These are phyloP conservation scores for Coemansia sp. DNA, from an alignment of 192 early-diverging fungal genomes.

Conservation along the genomic window DNA sequence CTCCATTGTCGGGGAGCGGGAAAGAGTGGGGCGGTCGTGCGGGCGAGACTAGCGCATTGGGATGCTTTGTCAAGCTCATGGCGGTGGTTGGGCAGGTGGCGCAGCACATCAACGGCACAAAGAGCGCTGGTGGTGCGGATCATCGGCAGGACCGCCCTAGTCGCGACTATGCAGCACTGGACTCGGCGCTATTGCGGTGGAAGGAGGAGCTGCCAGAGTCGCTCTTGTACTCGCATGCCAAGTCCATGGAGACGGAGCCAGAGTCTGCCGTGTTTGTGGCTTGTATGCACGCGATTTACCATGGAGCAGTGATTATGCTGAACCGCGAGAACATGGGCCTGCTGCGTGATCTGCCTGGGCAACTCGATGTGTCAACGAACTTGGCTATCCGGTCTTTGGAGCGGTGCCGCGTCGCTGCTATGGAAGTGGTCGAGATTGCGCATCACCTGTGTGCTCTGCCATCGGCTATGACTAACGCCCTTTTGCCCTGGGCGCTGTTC, in stretches of 20 bases:
- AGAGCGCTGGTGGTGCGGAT: not conserved
- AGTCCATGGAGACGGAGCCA: slow-evolving; percentile 15
- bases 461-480: slow-evolving; percentile 44
- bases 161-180: slow-evolving; percentile 18
- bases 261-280: slow-evolving; percentile 38
- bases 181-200: slow-evolving; percentile 48
- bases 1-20: slow-evolving; percentile 1
- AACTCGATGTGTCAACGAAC: slow-evolving; percentile 49
- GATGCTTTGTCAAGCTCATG: slow-evolving; percentile 54
- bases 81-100: slow-evolving; percentile 49
- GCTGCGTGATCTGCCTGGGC: slow-evolving; percentile 33
- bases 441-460: slow-evolving; percentile 47
- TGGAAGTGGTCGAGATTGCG: slow-evolving; percentile 51
- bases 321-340: slow-evolving; percentile 55
- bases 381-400: slow-evolving; percentile 50
- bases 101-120: slow-evolving; percentile 43
- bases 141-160: slow-evolving; percentile 13
- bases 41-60: slow-evolving; percentile 29
- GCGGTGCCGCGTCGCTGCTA: slow-evolving; percentile 47
- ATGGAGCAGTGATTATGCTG: slow-evolving; percentile 50
- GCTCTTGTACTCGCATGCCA: slow-evolving; percentile 28
- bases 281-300: slow-evolving; percentile 51
- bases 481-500: slow-evolving; percentile 53
- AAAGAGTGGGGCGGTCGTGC: slow-evolving; percentile 29
- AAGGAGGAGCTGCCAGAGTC: slow-evolving; percentile 46